Evolutionary conservation across 177 flowering plant species (phyloP).

Genomic region (Tripterygium wilfordii): DNA sequence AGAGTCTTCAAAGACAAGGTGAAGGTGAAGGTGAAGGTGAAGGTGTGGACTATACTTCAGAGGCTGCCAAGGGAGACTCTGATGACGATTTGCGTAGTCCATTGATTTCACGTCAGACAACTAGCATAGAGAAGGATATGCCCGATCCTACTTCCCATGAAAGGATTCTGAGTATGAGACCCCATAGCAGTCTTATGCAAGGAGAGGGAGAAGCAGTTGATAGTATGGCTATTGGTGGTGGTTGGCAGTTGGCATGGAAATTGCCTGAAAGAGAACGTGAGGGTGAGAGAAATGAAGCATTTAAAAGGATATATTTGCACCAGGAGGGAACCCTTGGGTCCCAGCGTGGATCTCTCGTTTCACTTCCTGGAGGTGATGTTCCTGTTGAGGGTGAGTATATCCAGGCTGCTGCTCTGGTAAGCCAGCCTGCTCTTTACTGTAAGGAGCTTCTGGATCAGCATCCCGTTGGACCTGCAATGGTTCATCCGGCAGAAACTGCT

Average conservation of each 20-base stretch:
- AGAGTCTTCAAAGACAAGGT: conserved; percentile 48
- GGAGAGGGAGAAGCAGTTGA: conserved; percentile 46
- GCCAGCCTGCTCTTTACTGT: conserved; percentile 63
- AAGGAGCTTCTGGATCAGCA: conserved; percentile 52
- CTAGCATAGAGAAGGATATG: conserved; percentile 64
- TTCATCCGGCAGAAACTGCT: conserved; percentile 62
- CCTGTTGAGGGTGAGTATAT: conserved; percentile 46
- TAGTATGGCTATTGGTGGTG: conserved; percentile 79
- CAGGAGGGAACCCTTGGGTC: conserved; percentile 62
- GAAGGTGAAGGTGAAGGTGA: too few relatives aligned
- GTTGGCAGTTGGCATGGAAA: conserved; percentile 93
- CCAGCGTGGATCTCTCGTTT: conserved; percentile 58
- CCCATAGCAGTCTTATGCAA: conserved; percentile 44
- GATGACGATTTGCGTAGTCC: conserved; percentile 75
- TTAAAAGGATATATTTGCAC: conserved; percentile 78
- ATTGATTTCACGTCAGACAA: conserved; percentile 67
- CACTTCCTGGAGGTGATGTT: conserved; percentile 55
- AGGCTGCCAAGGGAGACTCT: conserved; percentile 46
- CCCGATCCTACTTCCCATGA: conserved; percentile 40
- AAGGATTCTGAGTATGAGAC: conserved; percentile 49
- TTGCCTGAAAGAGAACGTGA: conserved; percentile 66
- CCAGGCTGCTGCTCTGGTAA: conserved; percentile 72
- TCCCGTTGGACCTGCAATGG: conserved; percentile 78
- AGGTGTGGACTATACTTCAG: conserved; percentile 50
- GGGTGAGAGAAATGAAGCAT: conserved; percentile 68